Percentiles rank a stretch among this genome's conserved stretches.
These are phyloP conservation scores for Colletotrichum spinosum DNA, from an alignment of 2,329 filamentous ascomycete species.

Conservation along the genomic window DNA sequence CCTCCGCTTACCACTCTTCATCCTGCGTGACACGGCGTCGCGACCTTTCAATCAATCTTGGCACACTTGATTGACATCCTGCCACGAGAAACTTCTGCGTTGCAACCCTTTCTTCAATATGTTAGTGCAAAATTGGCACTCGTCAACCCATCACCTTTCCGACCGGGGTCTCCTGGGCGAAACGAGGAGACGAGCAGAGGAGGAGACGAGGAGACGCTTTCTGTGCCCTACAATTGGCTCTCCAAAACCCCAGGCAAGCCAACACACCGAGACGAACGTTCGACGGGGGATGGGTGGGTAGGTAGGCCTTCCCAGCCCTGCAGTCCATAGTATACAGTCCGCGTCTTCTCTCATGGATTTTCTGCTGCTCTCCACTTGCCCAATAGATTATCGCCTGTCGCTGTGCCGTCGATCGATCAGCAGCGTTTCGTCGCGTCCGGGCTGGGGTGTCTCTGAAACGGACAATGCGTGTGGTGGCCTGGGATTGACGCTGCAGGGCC, in stretches of 20 bases:
- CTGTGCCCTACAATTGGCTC: too few relatives aligned
- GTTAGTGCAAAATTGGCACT: not conserved
- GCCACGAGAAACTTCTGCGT: constrained; percentile 7
- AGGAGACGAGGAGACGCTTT: too few relatives aligned
- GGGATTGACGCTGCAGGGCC: constrained; percentile 29
- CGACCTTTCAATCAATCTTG: constrained; percentile 18
- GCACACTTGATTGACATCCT: constrained; percentile 28
- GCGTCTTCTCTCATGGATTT: too few relatives aligned
- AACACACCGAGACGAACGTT: too few relatives aligned
- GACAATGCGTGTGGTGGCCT: constrained; percentile 30
- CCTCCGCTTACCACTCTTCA: not conserved
- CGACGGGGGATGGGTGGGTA: too few relatives aligned
- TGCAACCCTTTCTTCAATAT: not conserved
- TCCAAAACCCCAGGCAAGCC: too few relatives aligned
- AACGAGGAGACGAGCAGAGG: too few relatives aligned
- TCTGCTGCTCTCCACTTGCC: not conserved
- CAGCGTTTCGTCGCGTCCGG: constrained; percentile 36
- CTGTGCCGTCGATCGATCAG: constrained; percentile 34
- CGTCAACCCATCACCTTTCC: too few relatives aligned
- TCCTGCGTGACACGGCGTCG: constrained; percentile 15
- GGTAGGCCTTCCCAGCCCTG: too few relatives aligned
- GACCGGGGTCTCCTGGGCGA: too few relatives aligned
- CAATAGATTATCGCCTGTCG: not conserved
- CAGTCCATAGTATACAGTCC: too few relatives aligned
- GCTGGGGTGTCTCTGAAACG: constrained; percentile 34